Conservation (phyloP, 371 early-diverging fungal genomes). For the Capniomyces stellatus region DNA sequence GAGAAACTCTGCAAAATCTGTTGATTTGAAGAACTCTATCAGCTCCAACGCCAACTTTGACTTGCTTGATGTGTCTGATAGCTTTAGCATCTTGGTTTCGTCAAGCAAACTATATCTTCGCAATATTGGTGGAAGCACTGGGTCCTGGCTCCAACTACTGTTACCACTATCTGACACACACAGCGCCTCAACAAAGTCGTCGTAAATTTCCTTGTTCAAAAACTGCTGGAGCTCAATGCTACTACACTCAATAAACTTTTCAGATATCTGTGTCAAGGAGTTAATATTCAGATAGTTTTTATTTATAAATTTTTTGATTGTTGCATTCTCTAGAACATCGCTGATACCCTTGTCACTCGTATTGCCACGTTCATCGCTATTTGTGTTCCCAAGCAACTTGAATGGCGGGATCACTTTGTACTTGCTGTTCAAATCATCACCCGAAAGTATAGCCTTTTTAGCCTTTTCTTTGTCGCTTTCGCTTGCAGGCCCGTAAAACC, state of each 20-base stretch:
- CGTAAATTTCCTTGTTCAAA: constrained; percentile 23
- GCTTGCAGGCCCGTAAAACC: constrained; percentile 53
- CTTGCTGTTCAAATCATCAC: not conserved
- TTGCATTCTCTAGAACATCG: not conserved
- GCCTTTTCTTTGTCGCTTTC: constrained; percentile 8
- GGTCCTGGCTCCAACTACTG: not conserved
- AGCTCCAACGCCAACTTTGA: not conserved
- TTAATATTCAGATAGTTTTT: constrained; percentile 21
- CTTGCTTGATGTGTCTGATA: not conserved
- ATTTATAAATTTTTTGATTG: constrained; percentile 22
- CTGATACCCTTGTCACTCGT: too few species aligned
- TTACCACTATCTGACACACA: not conserved
- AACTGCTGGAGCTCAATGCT: constrained; percentile 32
- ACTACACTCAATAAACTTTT: constrained; percentile 28
- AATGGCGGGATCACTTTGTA: constrained; percentile 4
- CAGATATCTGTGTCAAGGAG: constrained; percentile 16
- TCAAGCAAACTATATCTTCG: not conserved
- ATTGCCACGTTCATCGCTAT: not conserved
- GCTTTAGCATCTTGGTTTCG: not conserved
- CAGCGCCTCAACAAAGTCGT: constrained; percentile 8
- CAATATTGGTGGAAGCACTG: not conserved
- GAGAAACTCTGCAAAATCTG: constrained; percentile 22
- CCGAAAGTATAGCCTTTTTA: not conserved
- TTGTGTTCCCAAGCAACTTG: constrained; percentile 5
- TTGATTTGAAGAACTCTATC: constrained; percentile 22